Evolutionary conservation across 148 eudicot genomes (phyloP).

Genomic region (Arbutus unedo): DNA sequence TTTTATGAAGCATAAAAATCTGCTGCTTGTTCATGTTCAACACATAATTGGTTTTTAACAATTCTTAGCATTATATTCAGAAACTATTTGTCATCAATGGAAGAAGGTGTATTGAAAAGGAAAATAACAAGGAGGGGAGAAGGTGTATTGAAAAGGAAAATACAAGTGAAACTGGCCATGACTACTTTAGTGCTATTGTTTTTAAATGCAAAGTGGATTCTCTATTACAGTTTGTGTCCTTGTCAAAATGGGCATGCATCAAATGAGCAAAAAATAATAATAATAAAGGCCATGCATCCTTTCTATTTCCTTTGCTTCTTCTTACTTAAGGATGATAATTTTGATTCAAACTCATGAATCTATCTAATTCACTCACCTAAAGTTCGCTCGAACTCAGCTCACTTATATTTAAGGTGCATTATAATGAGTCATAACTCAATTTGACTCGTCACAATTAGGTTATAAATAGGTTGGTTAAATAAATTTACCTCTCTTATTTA

Average conservation of each 20-base stretch:
- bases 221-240: neutral
- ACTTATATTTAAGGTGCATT: too few relatives aligned
- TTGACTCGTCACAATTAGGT: too few relatives aligned
- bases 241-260: neutral
- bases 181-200: neutral
- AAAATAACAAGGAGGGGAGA: neutral
- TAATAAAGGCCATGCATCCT: neutral
- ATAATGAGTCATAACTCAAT: too few relatives aligned
- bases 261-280: too few relatives aligned
- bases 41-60: neutral
- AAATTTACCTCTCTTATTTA: too few relatives aligned
- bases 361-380: too few relatives aligned
- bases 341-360: neutral
- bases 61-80: neutral
- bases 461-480: too few relatives aligned
- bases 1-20: neutral
- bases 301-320: neutral
- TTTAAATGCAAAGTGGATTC: neutral
- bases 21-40: neutral
- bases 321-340: neutral
- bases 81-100: neutral
- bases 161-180: neutral
- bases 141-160: neutral
- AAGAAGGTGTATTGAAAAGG: constrained; percentile 1
- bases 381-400: too few relatives aligned